These are phyloP conservation scores for Plasmopara viticola DNA, from an alignment of 352 stramenopile genomes.

Conservation along the genomic window DNA sequence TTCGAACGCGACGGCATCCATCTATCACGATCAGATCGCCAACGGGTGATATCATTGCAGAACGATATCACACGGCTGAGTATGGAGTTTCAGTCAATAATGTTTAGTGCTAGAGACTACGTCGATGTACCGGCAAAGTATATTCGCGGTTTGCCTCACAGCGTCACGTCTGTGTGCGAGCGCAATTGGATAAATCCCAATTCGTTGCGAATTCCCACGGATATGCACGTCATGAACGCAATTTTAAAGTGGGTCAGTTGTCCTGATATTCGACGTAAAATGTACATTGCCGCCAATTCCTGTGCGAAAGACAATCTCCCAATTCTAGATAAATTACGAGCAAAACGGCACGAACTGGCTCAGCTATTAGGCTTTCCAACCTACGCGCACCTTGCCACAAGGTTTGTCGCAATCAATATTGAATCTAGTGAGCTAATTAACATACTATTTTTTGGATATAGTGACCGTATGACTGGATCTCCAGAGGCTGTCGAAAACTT, in stretches of 20 bases:
- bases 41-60: conserved; percentile 82
- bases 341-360: conserved; percentile 86
- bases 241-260: conserved; percentile 88
- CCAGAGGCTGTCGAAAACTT: conserved; percentile 60
- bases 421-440: background rate
- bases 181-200: conserved; percentile 58
- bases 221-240: conserved; percentile 87
- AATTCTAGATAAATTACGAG: conserved; percentile 82
- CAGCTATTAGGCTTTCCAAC: conserved; percentile 83
- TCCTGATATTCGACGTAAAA: conserved; percentile 72
- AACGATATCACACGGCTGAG: conserved; percentile 83
- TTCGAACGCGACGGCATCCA: conserved; percentile 96
- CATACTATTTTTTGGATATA: conserved; percentile 8
- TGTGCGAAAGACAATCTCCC: conserved; percentile 66
- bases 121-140: conserved; percentile 56
- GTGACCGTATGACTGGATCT: conserved; percentile 83
- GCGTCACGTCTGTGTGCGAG: conserved; percentile 50
- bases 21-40: conserved; percentile 60
- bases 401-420: conserved; percentile 37
- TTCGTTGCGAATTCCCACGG: conserved; percentile 64
- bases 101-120: conserved; percentile 54
- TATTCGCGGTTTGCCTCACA: conserved; percentile 52
- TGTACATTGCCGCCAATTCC: conserved; percentile 87
- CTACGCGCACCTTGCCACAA: conserved; percentile 88
- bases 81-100: conserved; percentile 87